Base-by-base conservation (phyloP, 202 grass and related monocot species). In the Digitaria exilis region DNA sequence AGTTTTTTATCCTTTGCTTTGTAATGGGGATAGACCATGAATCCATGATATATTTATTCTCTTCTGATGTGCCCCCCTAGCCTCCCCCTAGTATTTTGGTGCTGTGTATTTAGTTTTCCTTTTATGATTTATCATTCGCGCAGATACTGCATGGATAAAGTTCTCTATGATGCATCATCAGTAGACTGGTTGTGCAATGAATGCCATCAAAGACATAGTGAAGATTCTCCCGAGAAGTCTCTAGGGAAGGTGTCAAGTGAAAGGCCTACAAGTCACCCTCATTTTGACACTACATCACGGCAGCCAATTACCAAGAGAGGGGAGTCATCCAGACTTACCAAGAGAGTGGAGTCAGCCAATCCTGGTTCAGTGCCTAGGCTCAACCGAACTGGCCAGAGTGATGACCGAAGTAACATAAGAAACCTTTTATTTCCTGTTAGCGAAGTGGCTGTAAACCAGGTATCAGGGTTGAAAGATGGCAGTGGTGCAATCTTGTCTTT, bases 131-230 rank as follows among this genome's bases (percentile, higher is more conserved):
- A 31, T 76, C 32, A 88, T 62, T 80, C n/a, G 34, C 46, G 52
- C 51, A 89, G 87, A 80, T 89, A 89, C 62, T 89, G 87, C 54
- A 30, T 89, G 51, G 32, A 68, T 0, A 25, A 84, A 42, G 52
- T 85, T 76, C 32, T 84, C 48, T 84, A 35, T 63, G 82, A 85
- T 71, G 62, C 52, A 69, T 34, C 76, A 30, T 29, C 9, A 42
- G 42, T 57, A 13, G 63, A 81, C 34, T 89, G 82, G 76, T 76
- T 69, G 12, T 89, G 82, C 45, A 12, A 70, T 44, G 43, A 85
- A 70, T 89, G 82, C 35, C 55, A 46, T 34, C 77, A 19, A 64
- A 52, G 5, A 16, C 21, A 19, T 70, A 65, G 21, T 21, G 69
- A 68, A 84, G 86, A 35, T 79, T 46, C 32, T 70, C 14, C 42